phyloP scores from a whole-genome alignment of 306 rosid genomes.

The Cicer cuneatum region DNA sequence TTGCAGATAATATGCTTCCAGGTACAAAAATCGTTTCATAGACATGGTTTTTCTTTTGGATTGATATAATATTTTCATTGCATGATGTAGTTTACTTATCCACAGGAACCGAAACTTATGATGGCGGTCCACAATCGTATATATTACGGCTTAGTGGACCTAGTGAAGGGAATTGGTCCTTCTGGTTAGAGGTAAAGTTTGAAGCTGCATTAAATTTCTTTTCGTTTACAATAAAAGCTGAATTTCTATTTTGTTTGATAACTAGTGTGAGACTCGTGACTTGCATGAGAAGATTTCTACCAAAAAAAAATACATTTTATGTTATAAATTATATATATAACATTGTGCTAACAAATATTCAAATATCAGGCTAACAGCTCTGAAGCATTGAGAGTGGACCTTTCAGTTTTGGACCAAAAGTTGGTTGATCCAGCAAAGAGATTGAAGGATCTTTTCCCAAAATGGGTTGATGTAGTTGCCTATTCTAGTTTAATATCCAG shows the following conservation, averaged over 20 bases:
- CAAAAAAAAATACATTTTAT: too few relatives aligned
- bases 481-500: constrained; percentile 79
- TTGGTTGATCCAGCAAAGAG: constrained; percentile 66
- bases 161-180: constrained; percentile 76
- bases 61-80: constrained; percentile 34
- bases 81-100: constrained; percentile 33
- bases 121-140: constrained; percentile 79
- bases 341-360: too few relatives aligned
- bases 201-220: constrained; percentile 29
- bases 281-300: too few relatives aligned
- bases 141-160: constrained; percentile 84
- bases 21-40: constrained; percentile 54
- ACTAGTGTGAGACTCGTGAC: too few relatives aligned
- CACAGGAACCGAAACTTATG: constrained; percentile 67
- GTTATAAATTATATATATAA: too few relatives aligned
- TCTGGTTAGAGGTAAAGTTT: constrained; percentile 87
- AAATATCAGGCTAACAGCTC: constrained; percentile 66
- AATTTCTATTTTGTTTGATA: constrained; percentile 17
- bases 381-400: constrained; percentile 75
- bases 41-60: constrained; percentile 17
- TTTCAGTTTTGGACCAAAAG: constrained; percentile 83
- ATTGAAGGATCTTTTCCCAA: constrained; percentile 80
- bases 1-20: constrained; percentile 81
- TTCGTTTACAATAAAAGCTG: not conserved
- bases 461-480: constrained; percentile 81